These are phyloP conservation scores for Tuber calosporum DNA, from an alignment of 495 filamentous ascomycete species.

Conservation along the genomic window DNA sequence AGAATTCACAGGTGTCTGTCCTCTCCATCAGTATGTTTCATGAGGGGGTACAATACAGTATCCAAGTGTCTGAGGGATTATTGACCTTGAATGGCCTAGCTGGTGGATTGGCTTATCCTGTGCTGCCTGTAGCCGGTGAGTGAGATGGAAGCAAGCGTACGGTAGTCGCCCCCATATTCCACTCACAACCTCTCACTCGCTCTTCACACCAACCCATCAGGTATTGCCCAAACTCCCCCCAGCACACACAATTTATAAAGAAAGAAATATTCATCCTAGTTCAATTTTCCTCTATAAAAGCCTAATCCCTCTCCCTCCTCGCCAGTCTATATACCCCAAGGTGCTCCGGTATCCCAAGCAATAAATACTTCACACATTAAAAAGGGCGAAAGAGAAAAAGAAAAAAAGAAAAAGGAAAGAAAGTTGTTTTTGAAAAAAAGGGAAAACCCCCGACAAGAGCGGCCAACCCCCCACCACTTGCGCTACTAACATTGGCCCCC, in stretches of 20 bases:
- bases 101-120: no score
- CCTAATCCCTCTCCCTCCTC: background rate
- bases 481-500: background rate
- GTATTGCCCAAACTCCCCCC: background rate
- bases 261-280: background rate
- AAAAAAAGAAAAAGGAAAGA: conserved; percentile 5
- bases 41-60: no score
- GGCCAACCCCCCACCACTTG: background rate
- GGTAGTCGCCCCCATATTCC: background rate
- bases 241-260: background rate
- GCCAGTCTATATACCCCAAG: background rate
- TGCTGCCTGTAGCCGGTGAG: no score
- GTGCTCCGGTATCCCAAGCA: background rate
- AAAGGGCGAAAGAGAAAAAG: background rate
- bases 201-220: background rate
- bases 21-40: no score
- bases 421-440: conserved; percentile 4
- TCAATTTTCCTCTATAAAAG: background rate
- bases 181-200: background rate
- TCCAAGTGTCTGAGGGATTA: no score
- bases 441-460: background rate
- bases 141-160: no score
- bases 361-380: conserved; percentile 5
- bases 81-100: no score
- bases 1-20: no score